These are phyloP conservation scores for Maudiozyma bulderi DNA, from an alignment of 805 yeast genomes.

Conservation along the genomic window DNA sequence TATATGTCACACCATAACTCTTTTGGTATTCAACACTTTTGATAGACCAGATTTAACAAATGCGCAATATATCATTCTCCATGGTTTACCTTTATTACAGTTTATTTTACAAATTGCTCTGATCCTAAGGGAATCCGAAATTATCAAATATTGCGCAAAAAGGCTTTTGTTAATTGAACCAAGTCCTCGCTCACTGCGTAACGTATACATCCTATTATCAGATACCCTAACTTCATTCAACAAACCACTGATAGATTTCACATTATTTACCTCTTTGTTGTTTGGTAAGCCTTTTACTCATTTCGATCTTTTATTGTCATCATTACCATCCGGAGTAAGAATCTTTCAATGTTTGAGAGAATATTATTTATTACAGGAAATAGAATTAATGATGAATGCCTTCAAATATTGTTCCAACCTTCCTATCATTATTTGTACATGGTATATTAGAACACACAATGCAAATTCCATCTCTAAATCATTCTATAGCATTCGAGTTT, in stretches of 20 bases:
- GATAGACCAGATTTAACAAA: neutral
- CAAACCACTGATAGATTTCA: slow-evolving; percentile 64
- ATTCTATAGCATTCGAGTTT: slow-evolving; percentile 18
- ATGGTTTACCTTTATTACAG: slow-evolving; percentile 14
- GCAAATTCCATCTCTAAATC: slow-evolving; percentile 1
- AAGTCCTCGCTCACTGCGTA: slow-evolving; percentile 29
- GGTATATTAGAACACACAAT: slow-evolving; percentile 15
- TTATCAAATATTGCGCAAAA: slow-evolving; percentile 31
- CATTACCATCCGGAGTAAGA: slow-evolving; percentile 64
- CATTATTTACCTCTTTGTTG: slow-evolving; percentile 44
- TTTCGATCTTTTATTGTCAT: slow-evolving; percentile 25
- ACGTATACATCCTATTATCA: slow-evolving; percentile 62
- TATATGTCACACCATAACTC: slow-evolving; percentile 13
- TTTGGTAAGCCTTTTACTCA: slow-evolving; percentile 10
- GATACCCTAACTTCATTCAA: slow-evolving; percentile 81
- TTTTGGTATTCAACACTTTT: slow-evolving; percentile 1
- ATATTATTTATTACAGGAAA: slow-evolving; percentile 35
- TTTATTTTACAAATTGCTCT: slow-evolving; percentile 10
- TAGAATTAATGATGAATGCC: slow-evolving; percentile 57
- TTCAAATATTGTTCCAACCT: slow-evolving; percentile 62
- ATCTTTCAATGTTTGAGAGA: slow-evolving; percentile 76
- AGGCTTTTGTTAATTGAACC: slow-evolving; percentile 31
- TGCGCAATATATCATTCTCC: neutral
- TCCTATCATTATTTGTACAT: slow-evolving; percentile 39
- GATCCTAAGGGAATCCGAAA: slow-evolving; percentile 30